Conservation (phyloP, 306 rosid species). For the Castanopsis chinensis region DNA sequence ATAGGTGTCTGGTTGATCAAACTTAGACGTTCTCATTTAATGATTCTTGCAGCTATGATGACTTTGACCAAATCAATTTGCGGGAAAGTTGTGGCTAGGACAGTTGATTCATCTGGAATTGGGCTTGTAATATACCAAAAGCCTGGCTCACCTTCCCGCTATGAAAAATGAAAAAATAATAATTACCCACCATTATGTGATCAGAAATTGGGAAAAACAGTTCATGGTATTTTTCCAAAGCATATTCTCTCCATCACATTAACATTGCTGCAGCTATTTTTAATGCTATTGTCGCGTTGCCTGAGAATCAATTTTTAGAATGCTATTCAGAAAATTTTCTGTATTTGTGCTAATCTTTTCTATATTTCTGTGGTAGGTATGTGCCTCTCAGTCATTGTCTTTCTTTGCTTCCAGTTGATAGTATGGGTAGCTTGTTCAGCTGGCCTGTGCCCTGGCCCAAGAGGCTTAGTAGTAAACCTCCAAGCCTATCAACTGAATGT, state of each 20-base stretch:
- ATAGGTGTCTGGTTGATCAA: slow-evolving; percentile 11
- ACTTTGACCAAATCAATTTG: slow-evolving; percentile 69
- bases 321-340: neutral
- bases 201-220: slow-evolving; percentile 42
- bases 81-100: slow-evolving; percentile 78
- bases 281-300: neutral
- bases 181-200: slow-evolving; percentile 67
- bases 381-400: slow-evolving; percentile 57
- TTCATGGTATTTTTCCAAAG: slow-evolving; percentile 67
- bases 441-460: slow-evolving; percentile 91
- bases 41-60: slow-evolving; percentile 64
- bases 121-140: slow-evolving; percentile 92
- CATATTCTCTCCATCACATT: neutral
- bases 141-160: slow-evolving; percentile 72
- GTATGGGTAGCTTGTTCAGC: slow-evolving; percentile 37
- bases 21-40: slow-evolving; percentile 11
- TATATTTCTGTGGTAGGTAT: slow-evolving; percentile 56
- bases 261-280: neutral
- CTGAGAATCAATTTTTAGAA: neutral
- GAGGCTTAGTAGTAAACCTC: slow-evolving; percentile 74
- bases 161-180: slow-evolving; percentile 45
- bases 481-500: slow-evolving; percentile 48
- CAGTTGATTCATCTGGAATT: slow-evolving; percentile 60
- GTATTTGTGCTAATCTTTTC: slow-evolving; percentile 23
- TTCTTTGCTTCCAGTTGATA: slow-evolving; percentile 61